A percentile compares a stretch with the other conserved stretches of the same genome.
These are phyloP conservation scores for Globisporangium alternatum DNA, from an alignment of 352 stramenopile genomes.

Conservation along the genomic window DNA sequence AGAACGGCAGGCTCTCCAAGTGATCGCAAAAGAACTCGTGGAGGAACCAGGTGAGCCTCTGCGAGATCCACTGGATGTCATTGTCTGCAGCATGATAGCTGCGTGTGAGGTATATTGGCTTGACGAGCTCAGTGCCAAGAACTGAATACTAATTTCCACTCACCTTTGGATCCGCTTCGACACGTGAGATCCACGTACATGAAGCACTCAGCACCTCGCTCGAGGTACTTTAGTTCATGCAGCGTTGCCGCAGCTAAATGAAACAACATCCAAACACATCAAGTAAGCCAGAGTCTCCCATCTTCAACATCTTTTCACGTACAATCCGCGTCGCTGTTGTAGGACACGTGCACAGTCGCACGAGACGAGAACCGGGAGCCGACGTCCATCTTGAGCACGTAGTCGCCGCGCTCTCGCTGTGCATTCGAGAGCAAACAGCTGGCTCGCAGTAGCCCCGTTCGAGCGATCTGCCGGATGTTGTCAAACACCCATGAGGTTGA, in stretches of 20 bases:
- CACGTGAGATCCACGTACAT: conserved; percentile 58
- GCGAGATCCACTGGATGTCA: conserved; percentile 38
- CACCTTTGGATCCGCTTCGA: conserved; percentile 50
- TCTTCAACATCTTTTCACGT: conserved; percentile 2
- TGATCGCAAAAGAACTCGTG: conserved; percentile 54
- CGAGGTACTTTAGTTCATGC: conserved; percentile 70
- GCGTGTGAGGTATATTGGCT: not conserved
- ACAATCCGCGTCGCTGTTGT: conserved; percentile 76
- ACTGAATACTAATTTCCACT: not conserved
- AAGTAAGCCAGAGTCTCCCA: not conserved
- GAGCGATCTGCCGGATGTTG: conserved; percentile 32
- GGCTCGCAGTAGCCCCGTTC: conserved; percentile 41
- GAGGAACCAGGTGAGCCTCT: conserved; percentile 53
- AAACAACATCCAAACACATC: not conserved
- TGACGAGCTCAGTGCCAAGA: not conserved
- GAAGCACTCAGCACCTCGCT: conserved; percentile 69
- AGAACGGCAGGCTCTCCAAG: conserved; percentile 51
- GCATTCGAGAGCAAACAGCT: conserved; percentile 35
- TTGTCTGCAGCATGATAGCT: conserved; percentile 27
- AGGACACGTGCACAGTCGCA: conserved; percentile 49
- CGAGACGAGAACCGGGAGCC: conserved; percentile 49
- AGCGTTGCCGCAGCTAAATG: conserved; percentile 51
- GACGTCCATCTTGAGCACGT: conserved; percentile 64
- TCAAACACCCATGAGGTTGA: conserved; percentile 26
- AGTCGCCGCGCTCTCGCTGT: conserved; percentile 49